Evolutionary conservation across 177 flowering plant species (phyloP).

Genomic region (Tripterygium wilfordii): DNA sequence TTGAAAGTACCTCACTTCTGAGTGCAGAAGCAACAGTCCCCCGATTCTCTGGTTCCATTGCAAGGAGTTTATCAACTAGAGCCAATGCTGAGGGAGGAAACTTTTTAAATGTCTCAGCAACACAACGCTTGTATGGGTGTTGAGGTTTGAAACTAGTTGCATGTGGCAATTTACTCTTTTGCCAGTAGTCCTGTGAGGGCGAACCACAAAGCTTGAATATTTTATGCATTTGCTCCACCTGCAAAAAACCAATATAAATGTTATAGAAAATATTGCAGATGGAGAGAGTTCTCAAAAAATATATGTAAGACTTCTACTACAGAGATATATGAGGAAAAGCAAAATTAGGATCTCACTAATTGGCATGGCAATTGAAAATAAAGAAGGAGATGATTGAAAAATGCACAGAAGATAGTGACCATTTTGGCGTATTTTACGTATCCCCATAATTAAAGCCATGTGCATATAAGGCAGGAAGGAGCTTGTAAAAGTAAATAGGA

Average conservation of each 20-base stretch:
- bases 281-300: no score
- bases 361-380: no score
- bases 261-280: neutral
- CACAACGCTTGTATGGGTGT: constrained; percentile 51
- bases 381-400: no score
- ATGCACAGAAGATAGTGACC: no score
- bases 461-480: no score
- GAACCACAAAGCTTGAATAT: constrained; percentile 91
- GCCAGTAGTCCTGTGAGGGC: constrained; percentile 73
- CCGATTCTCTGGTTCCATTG: constrained; percentile 58
- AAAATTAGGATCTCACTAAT: no score
- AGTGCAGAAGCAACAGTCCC: constrained; percentile 73
- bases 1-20: constrained; percentile 45
- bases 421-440: no score
- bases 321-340: no score
- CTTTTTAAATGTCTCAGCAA: constrained; percentile 56
- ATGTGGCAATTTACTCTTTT: constrained; percentile 54
- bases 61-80: constrained; percentile 59
- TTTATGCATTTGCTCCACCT: constrained; percentile 92
- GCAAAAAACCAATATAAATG: neutral
- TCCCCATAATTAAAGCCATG: no score
- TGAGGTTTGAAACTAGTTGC: constrained; percentile 74
- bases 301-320: no score
- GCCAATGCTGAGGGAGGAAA: constrained; percentile 59
- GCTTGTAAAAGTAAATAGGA: no score